A percentile compares a stretch with the other conserved stretches of the same genome.
phyloP scores from a whole-genome alignment of 116 monocot species.

The Zostera marina region DNA sequence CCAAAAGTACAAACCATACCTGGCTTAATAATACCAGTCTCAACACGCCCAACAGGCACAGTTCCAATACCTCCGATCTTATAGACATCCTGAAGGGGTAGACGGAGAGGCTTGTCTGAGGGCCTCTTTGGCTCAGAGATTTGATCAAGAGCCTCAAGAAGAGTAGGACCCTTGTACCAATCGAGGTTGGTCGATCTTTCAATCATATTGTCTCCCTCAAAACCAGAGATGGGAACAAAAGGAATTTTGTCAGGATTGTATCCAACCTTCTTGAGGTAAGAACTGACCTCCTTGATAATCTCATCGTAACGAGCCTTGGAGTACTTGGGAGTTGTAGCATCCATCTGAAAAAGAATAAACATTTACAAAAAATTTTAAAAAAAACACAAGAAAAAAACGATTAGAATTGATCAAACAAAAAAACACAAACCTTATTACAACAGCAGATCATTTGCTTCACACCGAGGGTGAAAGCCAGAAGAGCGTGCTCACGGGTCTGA shows the following conservation, averaged over 20 bases:
- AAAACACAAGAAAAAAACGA: not conserved
- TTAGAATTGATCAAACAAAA: not conserved
- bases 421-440: conserved; percentile 14
- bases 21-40: conserved; percentile 16
- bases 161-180: conserved; percentile 22
- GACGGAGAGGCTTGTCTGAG: conserved; percentile 18
- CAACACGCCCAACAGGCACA: conserved; percentile 15
- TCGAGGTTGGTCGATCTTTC: conserved; percentile 18
- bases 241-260: conserved; percentile 20
- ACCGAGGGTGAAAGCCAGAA: conserved; percentile 18
- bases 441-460: conserved; percentile 20
- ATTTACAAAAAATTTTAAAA: not conserved
- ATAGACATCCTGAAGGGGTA: conserved; percentile 17
- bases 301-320: conserved; percentile 14
- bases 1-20: conserved; percentile 20
- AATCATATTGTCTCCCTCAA: conserved; percentile 25
- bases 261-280: conserved; percentile 24
- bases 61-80: conserved; percentile 21
- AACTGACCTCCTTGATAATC: conserved; percentile 18
- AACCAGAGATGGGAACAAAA: conserved; percentile 18
- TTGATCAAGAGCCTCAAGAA: conserved; percentile 15
- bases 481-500: conserved; percentile 19
- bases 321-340: conserved; percentile 21
- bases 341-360: conserved; percentile 7
- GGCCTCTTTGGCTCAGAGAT: conserved; percentile 20